Conservation (phyloP, 352 stramenopile species). For the Thraustochytrium striatum region DNA sequence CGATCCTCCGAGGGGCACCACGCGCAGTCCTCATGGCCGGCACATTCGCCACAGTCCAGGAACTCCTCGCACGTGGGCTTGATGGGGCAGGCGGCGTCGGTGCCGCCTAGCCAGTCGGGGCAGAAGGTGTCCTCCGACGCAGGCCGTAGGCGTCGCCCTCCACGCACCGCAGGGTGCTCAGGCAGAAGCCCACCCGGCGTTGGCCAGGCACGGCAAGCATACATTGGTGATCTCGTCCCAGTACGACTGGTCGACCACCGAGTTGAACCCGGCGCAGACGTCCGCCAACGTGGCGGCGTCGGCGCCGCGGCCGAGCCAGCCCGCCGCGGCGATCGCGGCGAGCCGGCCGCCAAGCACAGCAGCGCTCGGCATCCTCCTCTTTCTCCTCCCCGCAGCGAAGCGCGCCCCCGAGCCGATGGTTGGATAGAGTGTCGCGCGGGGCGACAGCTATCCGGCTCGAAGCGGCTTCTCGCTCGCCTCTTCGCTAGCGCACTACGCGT, state of each 20-base stretch:
- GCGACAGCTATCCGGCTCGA: too few relatives aligned
- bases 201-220: conserved; percentile 68
- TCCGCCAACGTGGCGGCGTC: neutral
- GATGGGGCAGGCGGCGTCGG: conserved; percentile 47
- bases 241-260: conserved; percentile 23
- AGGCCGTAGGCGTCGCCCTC: conserved; percentile 63
- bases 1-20: conserved; percentile 78
- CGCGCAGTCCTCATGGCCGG: conserved; percentile 65
- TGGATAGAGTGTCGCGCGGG: too few relatives aligned
- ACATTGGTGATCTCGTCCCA: conserved; percentile 47
- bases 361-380: neutral
- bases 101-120: conserved; percentile 56
- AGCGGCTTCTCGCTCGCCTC: too few relatives aligned
- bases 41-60: conserved; percentile 64
- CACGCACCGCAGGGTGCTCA: conserved; percentile 79
- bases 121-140: conserved; percentile 60
- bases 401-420: too few relatives aligned
- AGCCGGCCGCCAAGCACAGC: neutral
- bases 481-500: too few relatives aligned
- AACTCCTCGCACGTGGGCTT: conserved; percentile 59
- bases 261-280: conserved; percentile 10
- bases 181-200: conserved; percentile 76
- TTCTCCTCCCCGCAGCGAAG: too few relatives aligned
- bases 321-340: neutral
- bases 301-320: neutral